These are phyloP conservation scores for Pezicula neosporulosa DNA, from an alignment of 2,329 filamentous ascomycete species.

Conservation along the genomic window DNA sequence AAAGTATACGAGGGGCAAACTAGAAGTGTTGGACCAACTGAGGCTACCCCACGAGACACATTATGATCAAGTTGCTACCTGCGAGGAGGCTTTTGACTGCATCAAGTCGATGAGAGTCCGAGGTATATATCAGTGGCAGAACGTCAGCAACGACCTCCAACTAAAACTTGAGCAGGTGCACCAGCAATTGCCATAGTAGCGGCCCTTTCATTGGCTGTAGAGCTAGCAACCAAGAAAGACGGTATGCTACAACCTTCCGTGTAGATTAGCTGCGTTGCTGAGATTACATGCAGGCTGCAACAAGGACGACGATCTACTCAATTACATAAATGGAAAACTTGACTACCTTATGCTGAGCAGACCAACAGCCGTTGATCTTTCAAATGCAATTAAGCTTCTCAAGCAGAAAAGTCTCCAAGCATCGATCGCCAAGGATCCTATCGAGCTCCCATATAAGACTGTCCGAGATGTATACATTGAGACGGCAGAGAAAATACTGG, in stretches of 20 bases:
- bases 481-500: slow-evolving; percentile 81
- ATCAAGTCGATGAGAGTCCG: slow-evolving; percentile 78
- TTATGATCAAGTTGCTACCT: slow-evolving; percentile 69
- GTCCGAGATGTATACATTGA: slow-evolving; percentile 70
- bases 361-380: slow-evolving; percentile 92
- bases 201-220: slow-evolving; percentile 80
- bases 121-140: slow-evolving; percentile 33
- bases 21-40: slow-evolving; percentile 82
- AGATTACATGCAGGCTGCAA: slow-evolving; percentile 11
- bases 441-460: slow-evolving; percentile 29
- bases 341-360: slow-evolving; percentile 86
- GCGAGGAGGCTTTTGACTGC: slow-evolving; percentile 75
- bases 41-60: slow-evolving; percentile 75
- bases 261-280: neutral
- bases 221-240: slow-evolving; percentile 59
- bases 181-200: slow-evolving; percentile 99
- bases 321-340: slow-evolving; percentile 72
- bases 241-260: slow-evolving; percentile 27
- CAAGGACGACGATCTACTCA: slow-evolving; percentile 52
- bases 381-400: slow-evolving; percentile 82
- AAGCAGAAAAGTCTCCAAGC: slow-evolving; percentile 57
- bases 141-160: neutral
- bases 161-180: slow-evolving; percentile 51
- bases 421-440: slow-evolving; percentile 31
- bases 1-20: slow-evolving; percentile 66